Conservation (phyloP, 352 stramenopile genomes). For the Pythium folliculosum region DNA sequence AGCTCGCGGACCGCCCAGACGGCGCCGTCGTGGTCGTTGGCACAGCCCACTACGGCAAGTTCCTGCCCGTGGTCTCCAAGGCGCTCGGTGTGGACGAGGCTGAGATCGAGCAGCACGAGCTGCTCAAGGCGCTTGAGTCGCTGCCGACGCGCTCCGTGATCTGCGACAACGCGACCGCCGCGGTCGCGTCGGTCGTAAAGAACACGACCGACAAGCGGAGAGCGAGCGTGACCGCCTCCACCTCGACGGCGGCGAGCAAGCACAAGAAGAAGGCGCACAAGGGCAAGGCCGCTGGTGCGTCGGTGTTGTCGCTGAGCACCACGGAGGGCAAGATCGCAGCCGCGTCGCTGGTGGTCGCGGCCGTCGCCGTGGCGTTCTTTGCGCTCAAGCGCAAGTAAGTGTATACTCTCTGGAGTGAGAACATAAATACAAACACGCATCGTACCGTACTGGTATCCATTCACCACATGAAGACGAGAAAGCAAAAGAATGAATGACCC, state of each 20-base stretch:
- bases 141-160: slow-evolving; percentile 64
- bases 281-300: not conserved
- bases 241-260: not conserved
- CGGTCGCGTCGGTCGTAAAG: slow-evolving; percentile 63
- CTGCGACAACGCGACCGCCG: slow-evolving; percentile 62
- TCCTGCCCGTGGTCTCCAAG: slow-evolving; percentile 91
- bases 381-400: slow-evolving; percentile 47
- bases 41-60: slow-evolving; percentile 98
- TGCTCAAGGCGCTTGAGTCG: slow-evolving; percentile 73
- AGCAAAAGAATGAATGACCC: not conserved
- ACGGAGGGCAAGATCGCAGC: slow-evolving; percentile 20
- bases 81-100: slow-evolving; percentile 79
- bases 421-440: not conserved
- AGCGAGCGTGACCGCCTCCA: not conserved
- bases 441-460: not conserved
- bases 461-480: not conserved
- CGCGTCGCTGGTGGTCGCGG: slow-evolving; percentile 40
- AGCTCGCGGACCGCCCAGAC: slow-evolving; percentile 58
- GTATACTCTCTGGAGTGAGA: no score
- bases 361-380: slow-evolving; percentile 38
- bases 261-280: slow-evolving; percentile 14
- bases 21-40: slow-evolving; percentile 92
- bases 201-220: slow-evolving; percentile 37
- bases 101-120: slow-evolving; percentile 72
- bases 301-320: slow-evolving; percentile 14